Base-by-base conservation (phyloP, 768 basidiomycete species). In the Strobilomyces confusus region DNA sequence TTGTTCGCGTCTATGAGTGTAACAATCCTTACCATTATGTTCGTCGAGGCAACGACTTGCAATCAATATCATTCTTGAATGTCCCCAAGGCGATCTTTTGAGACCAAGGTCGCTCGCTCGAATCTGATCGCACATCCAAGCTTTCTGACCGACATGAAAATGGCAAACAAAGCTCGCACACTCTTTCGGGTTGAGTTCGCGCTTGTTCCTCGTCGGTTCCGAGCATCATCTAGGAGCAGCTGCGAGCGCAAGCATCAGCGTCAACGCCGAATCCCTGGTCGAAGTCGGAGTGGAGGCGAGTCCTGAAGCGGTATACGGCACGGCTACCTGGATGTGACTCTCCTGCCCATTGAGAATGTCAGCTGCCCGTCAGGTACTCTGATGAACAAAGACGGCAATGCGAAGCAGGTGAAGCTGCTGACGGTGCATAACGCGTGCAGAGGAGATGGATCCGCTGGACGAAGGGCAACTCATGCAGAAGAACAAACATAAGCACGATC, bases 131-230 rank as follows among this genome's bases (percentile, higher is more conserved):
- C n/a, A n/a, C n/a, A n/a, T n/a, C n/a, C n/a, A n/a, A n/a, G n/a
- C n/a, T n/a, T n/a, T n/a, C n/a, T n/a, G n/a, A n/a, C n/a, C n/a
- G n/a, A n/a, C n/a, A n/a, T n/a, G n/a, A n/a, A n/a, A 90, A 58
- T 99, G 97, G 97, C 93, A 95, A 54, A 81, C 82, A 44, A 89
- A 94, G 64, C 69, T 93, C 60, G 84, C 89, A 49, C 97, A 95
- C 62, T 72, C 92, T 25, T 82, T 95, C 42, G 79, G 81, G 0
- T 71, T 94, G 19, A 84, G 84, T 17, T 88, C 87, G 8, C 83
- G 90, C 56, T 87, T 86, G 55, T 91, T 97, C 70, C 80, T 86
- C n/a, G 84, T 97, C 43, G 95, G 95, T 34, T 58, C 66, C 29
- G 45, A 44, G 19, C 58, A 47, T 22, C 55, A 40, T 47, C 11